Conservation (phyloP, 148 eudicot species). For the Cornus suecica region DNA sequence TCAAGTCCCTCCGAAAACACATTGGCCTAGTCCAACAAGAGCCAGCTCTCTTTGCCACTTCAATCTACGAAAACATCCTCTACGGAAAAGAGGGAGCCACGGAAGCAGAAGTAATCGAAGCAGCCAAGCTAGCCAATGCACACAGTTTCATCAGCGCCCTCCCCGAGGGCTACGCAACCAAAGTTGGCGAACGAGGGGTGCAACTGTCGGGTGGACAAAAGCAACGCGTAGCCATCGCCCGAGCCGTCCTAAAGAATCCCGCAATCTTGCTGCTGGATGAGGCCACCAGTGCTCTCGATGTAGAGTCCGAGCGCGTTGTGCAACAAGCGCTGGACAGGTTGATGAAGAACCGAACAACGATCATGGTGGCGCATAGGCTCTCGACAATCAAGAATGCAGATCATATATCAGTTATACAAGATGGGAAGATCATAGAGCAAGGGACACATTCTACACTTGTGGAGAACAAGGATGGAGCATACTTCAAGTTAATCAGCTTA, state of each 20-base stretch:
- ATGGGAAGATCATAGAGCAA: slow-evolving; percentile 82
- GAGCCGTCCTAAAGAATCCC: slow-evolving; percentile 85
- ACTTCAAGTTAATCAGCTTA: slow-evolving; percentile 64
- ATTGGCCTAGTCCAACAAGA: slow-evolving; percentile 96
- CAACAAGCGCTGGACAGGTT: slow-evolving; percentile 82
- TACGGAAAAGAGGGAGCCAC: slow-evolving; percentile 93
- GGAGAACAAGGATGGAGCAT: slow-evolving; percentile 59
- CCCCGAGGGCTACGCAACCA: slow-evolving; percentile 91
- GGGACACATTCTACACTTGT: slow-evolving; percentile 74
- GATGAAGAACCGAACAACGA: slow-evolving; percentile 84
- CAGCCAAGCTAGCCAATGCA: slow-evolving; percentile 87
- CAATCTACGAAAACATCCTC: slow-evolving; percentile 86
- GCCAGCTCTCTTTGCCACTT: slow-evolving; percentile 89
- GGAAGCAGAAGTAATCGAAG: slow-evolving; percentile 78
- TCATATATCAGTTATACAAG: slow-evolving; percentile 82
- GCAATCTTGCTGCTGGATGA: slow-evolving; percentile 80
- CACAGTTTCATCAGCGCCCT: slow-evolving; percentile 87
- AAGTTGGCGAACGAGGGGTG: slow-evolving; percentile 90
- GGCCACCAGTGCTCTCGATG: slow-evolving; percentile 88
- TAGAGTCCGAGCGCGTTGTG: slow-evolving; percentile 85
- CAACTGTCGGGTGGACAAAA: slow-evolving; percentile 97
- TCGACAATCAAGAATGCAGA: slow-evolving; percentile 89
- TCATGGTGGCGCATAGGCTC: slow-evolving; percentile 85
- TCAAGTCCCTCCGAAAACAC: slow-evolving; percentile 77
- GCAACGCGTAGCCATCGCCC: slow-evolving; percentile 94